Conservation (phyloP, 805 yeast species). For the Yarrowia keelungensis region DNA sequence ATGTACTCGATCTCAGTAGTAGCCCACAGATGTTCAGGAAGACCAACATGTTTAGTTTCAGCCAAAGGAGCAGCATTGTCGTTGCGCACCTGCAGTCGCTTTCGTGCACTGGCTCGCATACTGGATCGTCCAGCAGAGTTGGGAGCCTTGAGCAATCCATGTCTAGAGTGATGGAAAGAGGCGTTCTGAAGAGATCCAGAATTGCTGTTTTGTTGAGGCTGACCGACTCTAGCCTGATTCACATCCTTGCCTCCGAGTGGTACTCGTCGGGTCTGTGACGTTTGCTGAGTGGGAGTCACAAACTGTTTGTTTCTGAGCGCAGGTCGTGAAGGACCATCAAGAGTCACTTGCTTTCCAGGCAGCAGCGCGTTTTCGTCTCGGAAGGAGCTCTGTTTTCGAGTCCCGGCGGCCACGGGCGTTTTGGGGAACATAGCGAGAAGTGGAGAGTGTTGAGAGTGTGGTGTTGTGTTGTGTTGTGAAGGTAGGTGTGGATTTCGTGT, state of each 20-base stretch:
- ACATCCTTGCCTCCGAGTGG: conserved; percentile 29
- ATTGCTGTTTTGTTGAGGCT: too few relatives aligned
- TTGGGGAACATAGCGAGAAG: conserved; percentile 23
- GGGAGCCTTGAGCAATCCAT: neutral
- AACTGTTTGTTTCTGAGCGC: conserved; percentile 13
- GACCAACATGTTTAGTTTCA: conserved; percentile 17
- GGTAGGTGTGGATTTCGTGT: neutral
- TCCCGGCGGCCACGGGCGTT: conserved; percentile 25
- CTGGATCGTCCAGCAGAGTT: neutral
- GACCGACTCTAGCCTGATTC: neutral
- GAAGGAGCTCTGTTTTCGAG: conserved; percentile 26
- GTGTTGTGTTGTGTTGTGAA: neutral
- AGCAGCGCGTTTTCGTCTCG: conserved; percentile 30
- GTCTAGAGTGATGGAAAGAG: neutral
- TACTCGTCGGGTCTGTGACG: neutral
- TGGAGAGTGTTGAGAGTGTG: neutral
- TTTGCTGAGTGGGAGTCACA: conserved; percentile 12
- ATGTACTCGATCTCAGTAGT: conserved; percentile 19
- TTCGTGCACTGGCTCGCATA: conserved; percentile 17
- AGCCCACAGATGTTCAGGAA: conserved; percentile 13
- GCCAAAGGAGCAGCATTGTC: conserved; percentile 18
- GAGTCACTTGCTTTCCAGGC: neutral
- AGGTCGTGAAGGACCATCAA: too few relatives aligned
- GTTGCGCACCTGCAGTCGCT: conserved; percentile 26
- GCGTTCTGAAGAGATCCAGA: too few relatives aligned